Evolutionary conservation across 2,329 filamentous ascomycete genomes (phyloP).

Genomic region (Mollisiaceae sp.): DNA sequence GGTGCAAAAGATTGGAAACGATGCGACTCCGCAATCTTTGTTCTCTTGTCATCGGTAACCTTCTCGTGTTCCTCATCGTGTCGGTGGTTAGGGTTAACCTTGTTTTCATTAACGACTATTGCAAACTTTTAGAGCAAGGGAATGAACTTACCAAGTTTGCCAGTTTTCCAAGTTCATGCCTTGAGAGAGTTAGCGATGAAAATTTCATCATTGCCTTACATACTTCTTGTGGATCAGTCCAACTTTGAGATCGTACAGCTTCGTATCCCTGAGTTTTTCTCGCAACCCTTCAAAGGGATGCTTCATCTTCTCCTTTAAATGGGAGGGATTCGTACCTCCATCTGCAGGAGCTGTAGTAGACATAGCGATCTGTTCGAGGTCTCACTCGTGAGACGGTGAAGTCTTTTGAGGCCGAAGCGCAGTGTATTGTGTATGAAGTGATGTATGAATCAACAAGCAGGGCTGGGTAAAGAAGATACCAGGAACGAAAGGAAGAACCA

Average conservation of each 20-base stretch:
- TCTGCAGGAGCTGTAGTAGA: conserved; percentile 36
- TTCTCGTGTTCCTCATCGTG: conserved; percentile 94
- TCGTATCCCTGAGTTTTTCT: conserved; percentile 59
- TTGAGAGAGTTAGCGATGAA: conserved; percentile 35
- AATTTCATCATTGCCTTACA: conserved; percentile 16
- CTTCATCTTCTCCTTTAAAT: conserved; percentile 53
- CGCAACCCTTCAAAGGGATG: conserved; percentile 50
- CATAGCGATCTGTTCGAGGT: conserved; percentile 27
- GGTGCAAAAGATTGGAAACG: conserved; percentile 93
- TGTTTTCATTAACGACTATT: conserved; percentile 3
- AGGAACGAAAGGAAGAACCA: not conserved
- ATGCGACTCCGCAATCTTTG: conserved; percentile 71
- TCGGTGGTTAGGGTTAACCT: conserved; percentile 83
- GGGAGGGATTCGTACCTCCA: conserved; percentile 36
- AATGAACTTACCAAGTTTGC: conserved; percentile 61
- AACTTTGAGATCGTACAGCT: conserved; percentile 62
- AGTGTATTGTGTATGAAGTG: not conserved
- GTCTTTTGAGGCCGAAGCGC: not conserved
- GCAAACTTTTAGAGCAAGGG: not conserved
- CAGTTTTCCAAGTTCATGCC: conserved; percentile 66
- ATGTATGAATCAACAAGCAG: not conserved
- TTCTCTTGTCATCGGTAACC: conserved; percentile 79
- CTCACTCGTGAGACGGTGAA: not conserved
- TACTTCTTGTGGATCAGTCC: conserved; percentile 64
- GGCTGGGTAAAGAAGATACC: not conserved